A percentile compares a stretch with the other conserved stretches of the same genome.
Evolutionary conservation across 495 filamentous ascomycete species (phyloP).

Genomic region (Penicillium herquei): DNA sequence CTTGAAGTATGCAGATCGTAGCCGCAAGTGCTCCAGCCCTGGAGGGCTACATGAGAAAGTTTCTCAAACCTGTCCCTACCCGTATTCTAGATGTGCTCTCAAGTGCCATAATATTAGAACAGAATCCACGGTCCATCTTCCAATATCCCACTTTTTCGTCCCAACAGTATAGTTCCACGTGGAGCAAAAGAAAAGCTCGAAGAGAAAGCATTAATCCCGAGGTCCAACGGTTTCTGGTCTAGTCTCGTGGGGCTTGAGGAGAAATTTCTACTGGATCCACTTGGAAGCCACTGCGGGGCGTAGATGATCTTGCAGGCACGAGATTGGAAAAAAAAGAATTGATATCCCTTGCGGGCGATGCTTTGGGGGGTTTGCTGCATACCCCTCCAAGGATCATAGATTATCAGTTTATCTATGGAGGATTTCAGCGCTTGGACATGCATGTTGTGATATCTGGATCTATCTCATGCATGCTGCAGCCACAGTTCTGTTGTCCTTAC

Average conservation of each 20-base stretch:
- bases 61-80: no score
- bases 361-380: background rate
- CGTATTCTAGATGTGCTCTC: no score
- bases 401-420: background rate
- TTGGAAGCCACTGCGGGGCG: constrained; percentile 26
- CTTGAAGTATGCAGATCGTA: no score
- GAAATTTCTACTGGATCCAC: constrained; percentile 9
- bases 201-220: no score
- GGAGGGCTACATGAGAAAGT: no score
- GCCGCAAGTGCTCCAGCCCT: no score
- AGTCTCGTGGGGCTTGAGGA: constrained; percentile 15
- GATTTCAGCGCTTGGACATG: background rate
- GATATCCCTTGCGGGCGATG: constrained; percentile 10
- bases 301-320: constrained; percentile 29
- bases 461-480: constrained; percentile 25
- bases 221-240: constrained; percentile 9
- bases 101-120: no score
- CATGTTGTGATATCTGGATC: constrained; percentile 9
- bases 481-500: constrained; percentile 15
- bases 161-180: no score
- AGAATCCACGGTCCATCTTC: no score
- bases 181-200: no score
- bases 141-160: no score
- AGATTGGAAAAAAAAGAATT: constrained; percentile 13
- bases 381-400: background rate